phyloP scores from a whole-genome alignment of 2,329 filamentous ascomycete species.

The Fusarium lyarnte region DNA sequence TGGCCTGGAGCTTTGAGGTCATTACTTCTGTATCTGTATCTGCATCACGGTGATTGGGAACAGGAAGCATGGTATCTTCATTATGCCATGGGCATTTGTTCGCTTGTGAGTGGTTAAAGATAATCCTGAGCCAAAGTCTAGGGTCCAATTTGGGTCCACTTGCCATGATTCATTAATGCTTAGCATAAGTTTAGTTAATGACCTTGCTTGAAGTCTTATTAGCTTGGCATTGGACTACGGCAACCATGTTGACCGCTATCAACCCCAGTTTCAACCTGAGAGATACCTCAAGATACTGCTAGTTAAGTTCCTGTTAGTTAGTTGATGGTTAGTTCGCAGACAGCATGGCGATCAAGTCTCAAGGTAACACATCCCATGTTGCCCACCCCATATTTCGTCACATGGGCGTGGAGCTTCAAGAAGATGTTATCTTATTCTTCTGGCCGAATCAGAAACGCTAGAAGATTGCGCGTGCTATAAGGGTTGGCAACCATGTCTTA shows the following conservation, averaged over 20 bases:
- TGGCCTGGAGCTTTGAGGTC: not conserved
- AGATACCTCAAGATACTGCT: not conserved
- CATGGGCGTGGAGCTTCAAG: not conserved
- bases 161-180: not conserved
- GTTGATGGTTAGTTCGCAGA: not conserved
- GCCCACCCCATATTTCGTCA: not conserved
- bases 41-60: not conserved
- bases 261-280: not conserved
- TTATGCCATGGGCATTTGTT: slow-evolving; percentile 26
- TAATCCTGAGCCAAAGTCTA: not conserved
- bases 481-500: slow-evolving; percentile 3
- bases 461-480: not conserved
- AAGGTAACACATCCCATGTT: not conserved
- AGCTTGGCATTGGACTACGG: not conserved
- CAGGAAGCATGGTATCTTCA: not conserved
- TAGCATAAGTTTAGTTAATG: not conserved
- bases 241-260: not conserved
- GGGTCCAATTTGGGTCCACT: not conserved
- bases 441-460: slow-evolving; percentile 10
- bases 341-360: not conserved
- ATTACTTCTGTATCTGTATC: not conserved
- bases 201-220: not conserved
- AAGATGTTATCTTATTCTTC: not conserved
- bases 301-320: not conserved
- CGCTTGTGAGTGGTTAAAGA: slow-evolving; percentile 16